Base-by-base conservation (phyloP, 495 filamentous ascomycete species). In the Aspergillus saccharolyticus region DNA sequence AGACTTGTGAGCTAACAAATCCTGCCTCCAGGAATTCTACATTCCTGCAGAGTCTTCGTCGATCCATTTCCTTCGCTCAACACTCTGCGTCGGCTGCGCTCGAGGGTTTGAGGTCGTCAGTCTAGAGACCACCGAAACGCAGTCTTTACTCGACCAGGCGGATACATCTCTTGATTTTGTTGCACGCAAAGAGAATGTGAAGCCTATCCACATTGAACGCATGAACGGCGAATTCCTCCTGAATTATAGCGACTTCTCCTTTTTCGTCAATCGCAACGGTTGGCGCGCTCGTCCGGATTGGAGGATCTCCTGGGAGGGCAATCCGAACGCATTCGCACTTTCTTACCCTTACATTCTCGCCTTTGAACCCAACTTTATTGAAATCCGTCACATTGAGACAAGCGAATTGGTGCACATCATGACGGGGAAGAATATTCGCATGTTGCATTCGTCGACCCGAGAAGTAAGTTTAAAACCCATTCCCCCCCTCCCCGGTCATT, bases 131-230 rank as follows among this genome's bases (percentile, higher is more conserved):
- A 88, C 96, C 17, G 95, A 97, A 73, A 96, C 91, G 8, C 95
- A 99, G 74, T 92, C 91, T 25, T 82, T 99, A 46, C 85, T 99
- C 54, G 95, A 99, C 68, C 94, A 97, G 70, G 95, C 95, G 55
- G 95, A 99, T 72, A 99, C 95, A 2, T 96, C 91, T 24, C 83
- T 99, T 53, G 95, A 99, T 69, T 96, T 99, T 63, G 93, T 97
- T 30, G 86, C 90, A 44, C 84, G 90, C 42, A 91, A 93, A 65
- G 94, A 98, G 68, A 90, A 88, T 63, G 87, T 94, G 59, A 89
- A 90, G 67, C 93, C 95, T n/a, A 94, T 99, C 58, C 91, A 96
- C 63, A 97, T 99, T 66, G 96, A 97, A 69, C 87, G 95, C 18
- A 84, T 97, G 64, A 90, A 93, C 61, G 90, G 91, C 60, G 95